phyloP scores from a whole-genome alignment of 2,329 filamentous ascomycete genomes.

The Neonectria neomacrospora region DNA sequence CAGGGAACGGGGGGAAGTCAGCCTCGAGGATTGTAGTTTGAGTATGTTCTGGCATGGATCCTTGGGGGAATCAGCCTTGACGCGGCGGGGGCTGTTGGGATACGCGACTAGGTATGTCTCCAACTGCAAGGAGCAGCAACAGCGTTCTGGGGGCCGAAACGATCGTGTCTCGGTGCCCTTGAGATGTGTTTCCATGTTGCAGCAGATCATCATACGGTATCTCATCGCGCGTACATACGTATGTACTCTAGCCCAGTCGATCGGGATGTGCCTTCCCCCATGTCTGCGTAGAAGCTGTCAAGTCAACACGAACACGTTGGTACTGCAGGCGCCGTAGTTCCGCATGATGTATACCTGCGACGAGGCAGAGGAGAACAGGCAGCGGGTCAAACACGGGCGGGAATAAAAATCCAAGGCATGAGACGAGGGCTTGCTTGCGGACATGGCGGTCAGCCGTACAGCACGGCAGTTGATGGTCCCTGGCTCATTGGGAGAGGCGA shows the following conservation, averaged over 20 bases:
- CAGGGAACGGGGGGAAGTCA: slow-evolving; percentile 8
- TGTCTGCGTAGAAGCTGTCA: not conserved
- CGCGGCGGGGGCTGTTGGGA: not conserved
- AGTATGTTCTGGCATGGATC: slow-evolving; percentile 8
- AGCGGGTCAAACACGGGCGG: slow-evolving; percentile 8
- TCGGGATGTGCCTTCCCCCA: slow-evolving; percentile 7
- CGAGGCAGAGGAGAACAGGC: slow-evolving; percentile 1
- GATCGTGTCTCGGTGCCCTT: slow-evolving; percentile 10
- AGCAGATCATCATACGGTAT: slow-evolving; percentile 7
- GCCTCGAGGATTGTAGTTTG: slow-evolving; percentile 11
- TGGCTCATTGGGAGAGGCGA: slow-evolving; percentile 4
- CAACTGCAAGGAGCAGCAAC: slow-evolving; percentile 14
- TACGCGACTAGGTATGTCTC: slow-evolving; percentile 8
- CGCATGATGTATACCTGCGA: slow-evolving; percentile 9
- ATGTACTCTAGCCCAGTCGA: not conserved
- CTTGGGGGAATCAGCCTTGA: slow-evolving; percentile 10
- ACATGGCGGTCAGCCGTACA: slow-evolving; percentile 1
- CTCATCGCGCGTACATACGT: not conserved
- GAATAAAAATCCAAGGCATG: slow-evolving; percentile 8
- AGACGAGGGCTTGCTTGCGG: slow-evolving; percentile 9
- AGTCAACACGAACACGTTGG: not conserved
- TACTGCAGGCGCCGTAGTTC: not conserved
- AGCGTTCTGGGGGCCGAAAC: not conserved
- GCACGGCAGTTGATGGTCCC: slow-evolving; percentile 15
- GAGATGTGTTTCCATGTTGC: slow-evolving; percentile 9